A percentile compares a stretch with the other conserved stretches of the same genome.
Evolutionary conservation across 1,139 yeast species (phyloP).

Genomic region (Geotrichum fermentans): DNA sequence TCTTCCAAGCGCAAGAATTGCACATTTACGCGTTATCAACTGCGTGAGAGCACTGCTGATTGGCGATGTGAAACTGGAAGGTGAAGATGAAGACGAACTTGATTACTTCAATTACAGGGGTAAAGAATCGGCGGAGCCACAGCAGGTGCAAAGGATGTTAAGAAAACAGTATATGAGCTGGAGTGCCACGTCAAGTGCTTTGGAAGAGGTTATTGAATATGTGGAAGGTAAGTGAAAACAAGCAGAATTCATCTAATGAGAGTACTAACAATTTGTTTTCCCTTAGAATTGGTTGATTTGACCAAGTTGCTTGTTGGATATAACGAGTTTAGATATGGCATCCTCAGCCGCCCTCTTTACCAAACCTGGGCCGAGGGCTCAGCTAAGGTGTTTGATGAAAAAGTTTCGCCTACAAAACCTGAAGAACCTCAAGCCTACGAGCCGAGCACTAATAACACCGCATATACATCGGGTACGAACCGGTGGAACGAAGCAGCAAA

Average conservation of each 20-base stretch:
- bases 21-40: slow-evolving; percentile 45
- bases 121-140: slow-evolving; percentile 17
- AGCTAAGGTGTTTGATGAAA: neutral
- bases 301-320: slow-evolving; percentile 46
- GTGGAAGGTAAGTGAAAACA: slow-evolving; percentile 33
- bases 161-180: slow-evolving; percentile 45
- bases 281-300: slow-evolving; percentile 40
- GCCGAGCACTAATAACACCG: neutral
- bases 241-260: neutral
- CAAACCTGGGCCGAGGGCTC: slow-evolving; percentile 41
- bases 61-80: slow-evolving; percentile 16
- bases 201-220: slow-evolving; percentile 48
- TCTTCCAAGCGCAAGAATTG: slow-evolving; percentile 46
- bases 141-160: slow-evolving; percentile 26
- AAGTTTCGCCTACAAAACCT: neutral
- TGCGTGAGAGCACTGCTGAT: slow-evolving; percentile 39
- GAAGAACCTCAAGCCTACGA: neutral
- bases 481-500: neutral
- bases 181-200: slow-evolving; percentile 49
- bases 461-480: too few relatives aligned
- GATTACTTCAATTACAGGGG: slow-evolving; percentile 11
- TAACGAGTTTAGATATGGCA: slow-evolving; percentile 47
- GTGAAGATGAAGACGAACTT: slow-evolving; percentile 9
- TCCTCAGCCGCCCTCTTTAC: slow-evolving; percentile 45
- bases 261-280: neutral